Evolutionary conservation across 768 basidiomycete genomes (phyloP).

Genomic region (Daedaleopsis sinensis): DNA sequence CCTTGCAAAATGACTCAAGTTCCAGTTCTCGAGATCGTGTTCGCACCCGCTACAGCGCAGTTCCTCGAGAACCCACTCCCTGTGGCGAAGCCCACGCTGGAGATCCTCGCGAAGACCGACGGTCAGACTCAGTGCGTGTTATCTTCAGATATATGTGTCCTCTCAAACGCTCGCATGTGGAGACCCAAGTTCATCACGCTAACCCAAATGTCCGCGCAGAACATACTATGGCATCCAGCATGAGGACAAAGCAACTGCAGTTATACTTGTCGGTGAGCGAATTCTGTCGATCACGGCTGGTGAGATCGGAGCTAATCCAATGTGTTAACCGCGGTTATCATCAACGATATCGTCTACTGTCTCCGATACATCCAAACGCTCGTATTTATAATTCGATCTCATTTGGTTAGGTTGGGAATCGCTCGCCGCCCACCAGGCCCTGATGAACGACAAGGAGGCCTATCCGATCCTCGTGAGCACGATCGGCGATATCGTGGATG

Average conservation of each 20-base stretch:
- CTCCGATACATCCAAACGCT: too few relatives aligned
- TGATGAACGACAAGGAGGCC: conserved; percentile 7
- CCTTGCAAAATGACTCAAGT: too few relatives aligned
- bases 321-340: not conserved
- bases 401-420: conserved; percentile 16
- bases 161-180: not conserved
- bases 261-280: conserved; percentile 16
- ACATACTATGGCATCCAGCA: conserved; percentile 18
- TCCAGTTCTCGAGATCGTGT: conserved; percentile 13
- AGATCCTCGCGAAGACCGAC: conserved; percentile 5
- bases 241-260: conserved; percentile 16
- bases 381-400: too few relatives aligned
- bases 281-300: not conserved
- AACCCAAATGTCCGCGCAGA: too few relatives aligned
- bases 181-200: too few relatives aligned
- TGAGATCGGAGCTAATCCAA: not conserved
- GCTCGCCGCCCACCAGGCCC: conserved; percentile 8
- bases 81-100: conserved; percentile 8
- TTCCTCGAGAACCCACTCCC: conserved; percentile 10
- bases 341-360: too few relatives aligned
- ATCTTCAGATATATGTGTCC: not conserved
- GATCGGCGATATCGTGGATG: conserved; percentile 1
- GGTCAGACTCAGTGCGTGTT: conserved; percentile 9
- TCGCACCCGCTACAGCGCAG: conserved; percentile 9
- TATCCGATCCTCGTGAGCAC: conserved; percentile 10